Conservation (phyloP, 2,329 filamentous ascomycete genomes). For the Gnomoniopsis sp. region DNA sequence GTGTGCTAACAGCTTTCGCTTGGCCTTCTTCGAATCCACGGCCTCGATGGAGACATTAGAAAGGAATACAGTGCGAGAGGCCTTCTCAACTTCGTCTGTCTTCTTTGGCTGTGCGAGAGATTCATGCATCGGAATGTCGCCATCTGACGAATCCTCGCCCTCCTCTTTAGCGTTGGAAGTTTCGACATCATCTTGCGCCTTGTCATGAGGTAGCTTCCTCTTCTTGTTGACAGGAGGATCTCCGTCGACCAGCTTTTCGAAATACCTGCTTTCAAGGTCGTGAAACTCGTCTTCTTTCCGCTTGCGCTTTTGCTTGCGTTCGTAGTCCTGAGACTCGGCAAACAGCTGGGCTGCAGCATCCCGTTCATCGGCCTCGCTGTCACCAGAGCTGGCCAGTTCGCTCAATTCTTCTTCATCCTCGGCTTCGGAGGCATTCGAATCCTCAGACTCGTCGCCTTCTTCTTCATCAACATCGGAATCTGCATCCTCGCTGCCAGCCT, state of each 20-base stretch:
- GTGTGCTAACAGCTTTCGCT: conserved; percentile 73
- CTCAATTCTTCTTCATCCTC: conserved; percentile 39
- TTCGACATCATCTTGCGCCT: conserved; percentile 43
- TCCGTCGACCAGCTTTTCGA: conserved; percentile 61
- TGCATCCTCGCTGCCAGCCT: conserved; percentile 20
- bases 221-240: conserved; percentile 51
- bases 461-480: conserved; percentile 18
- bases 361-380: conserved; percentile 25
- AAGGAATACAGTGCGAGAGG: conserved; percentile 85
- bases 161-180: conserved; percentile 37
- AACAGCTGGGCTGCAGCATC: conserved; percentile 32
- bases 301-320: conserved; percentile 59
- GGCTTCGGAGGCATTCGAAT: conserved; percentile 31
- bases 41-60: conserved; percentile 84
- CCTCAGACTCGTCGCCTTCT: conserved; percentile 25
- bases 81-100: conserved; percentile 72
- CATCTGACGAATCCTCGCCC: conserved; percentile 34
- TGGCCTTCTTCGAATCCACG: conserved; percentile 76
- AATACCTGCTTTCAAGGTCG: conserved; percentile 67
- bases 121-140: conserved; percentile 52
- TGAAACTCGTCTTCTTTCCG: conserved; percentile 62
- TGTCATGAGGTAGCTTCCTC: conserved; percentile 36
- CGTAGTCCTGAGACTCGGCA: conserved; percentile 35
- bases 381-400: conserved; percentile 25
- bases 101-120: conserved; percentile 52